Conservation (phyloP, 2,329 filamentous ascomycete species). For the Clonostachys chloroleuca region DNA sequence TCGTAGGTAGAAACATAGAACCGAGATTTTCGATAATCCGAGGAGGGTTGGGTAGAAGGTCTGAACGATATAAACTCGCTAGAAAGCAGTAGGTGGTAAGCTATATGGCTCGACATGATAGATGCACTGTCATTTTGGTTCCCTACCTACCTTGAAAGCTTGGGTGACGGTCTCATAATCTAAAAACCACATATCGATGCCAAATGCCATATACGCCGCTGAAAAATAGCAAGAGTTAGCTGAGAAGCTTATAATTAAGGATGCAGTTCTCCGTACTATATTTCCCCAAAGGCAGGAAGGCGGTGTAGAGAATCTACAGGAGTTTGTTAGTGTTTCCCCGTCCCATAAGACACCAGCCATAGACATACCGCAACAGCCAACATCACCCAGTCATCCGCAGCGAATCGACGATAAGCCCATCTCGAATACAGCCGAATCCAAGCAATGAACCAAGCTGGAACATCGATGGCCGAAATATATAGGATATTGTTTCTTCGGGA, state of each 20-base stretch:
- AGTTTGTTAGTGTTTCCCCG: too few relatives aligned
- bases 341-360: too few relatives aligned
- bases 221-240: too few relatives aligned
- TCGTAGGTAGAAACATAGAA: constrained; percentile 31
- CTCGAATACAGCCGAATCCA: constrained; percentile 28
- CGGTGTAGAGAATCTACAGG: constrained; percentile 16
- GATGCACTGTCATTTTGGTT: too few relatives aligned
- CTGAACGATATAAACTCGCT: constrained; percentile 21
- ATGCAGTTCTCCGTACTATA: constrained; percentile 4
- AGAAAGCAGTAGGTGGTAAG: background rate
- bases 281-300: constrained; percentile 22
- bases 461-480: constrained; percentile 25
- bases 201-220: constrained; percentile 18
- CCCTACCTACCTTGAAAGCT: constrained; percentile 23
- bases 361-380: constrained; percentile 6
- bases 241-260: too few relatives aligned
- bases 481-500: constrained; percentile 21
- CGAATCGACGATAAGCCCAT: constrained; percentile 21
- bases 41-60: constrained; percentile 29
- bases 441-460: constrained; percentile 23
- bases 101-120: background rate
- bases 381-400: constrained; percentile 34
- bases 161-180: constrained; percentile 13
- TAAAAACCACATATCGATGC: constrained; percentile 30
- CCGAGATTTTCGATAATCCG: constrained; percentile 29